Evolutionary conservation across 345 rosid species (phyloP).

Genomic region (Pugionium cornutum): DNA sequence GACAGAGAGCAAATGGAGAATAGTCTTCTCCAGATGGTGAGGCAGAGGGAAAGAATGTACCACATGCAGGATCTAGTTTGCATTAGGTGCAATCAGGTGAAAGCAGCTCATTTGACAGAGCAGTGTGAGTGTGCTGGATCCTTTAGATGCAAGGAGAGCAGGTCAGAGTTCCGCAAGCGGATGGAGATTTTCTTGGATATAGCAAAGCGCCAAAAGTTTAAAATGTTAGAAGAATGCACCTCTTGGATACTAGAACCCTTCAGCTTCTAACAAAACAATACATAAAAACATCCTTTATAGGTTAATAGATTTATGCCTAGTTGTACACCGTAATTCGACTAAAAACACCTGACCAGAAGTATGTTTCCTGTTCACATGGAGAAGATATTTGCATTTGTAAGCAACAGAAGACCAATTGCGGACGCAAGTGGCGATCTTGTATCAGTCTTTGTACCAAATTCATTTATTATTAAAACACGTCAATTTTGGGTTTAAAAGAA

Average conservation of each 20-base stretch:
- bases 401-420: not conserved
- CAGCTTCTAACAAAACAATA: slow-evolving; percentile 21
- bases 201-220: slow-evolving; percentile 63
- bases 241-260: slow-evolving; percentile 60
- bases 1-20: slow-evolving; percentile 78
- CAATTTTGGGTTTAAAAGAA: not conserved
- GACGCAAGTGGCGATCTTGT: not conserved
- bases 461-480: not conserved
- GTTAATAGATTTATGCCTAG: slow-evolving; percentile 22
- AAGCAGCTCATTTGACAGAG: slow-evolving; percentile 80
- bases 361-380: not conserved
- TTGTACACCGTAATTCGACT: slow-evolving; percentile 1
- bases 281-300: slow-evolving; percentile 4
- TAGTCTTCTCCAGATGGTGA: slow-evolving; percentile 76
- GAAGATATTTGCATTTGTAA: not conserved
- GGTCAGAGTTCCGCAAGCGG: slow-evolving; percentile 57
- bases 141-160: slow-evolving; percentile 68
- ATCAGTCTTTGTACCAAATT: not conserved
- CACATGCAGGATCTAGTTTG: slow-evolving; percentile 89
- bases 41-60: slow-evolving; percentile 77
- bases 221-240: slow-evolving; percentile 57
- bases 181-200: slow-evolving; percentile 73
- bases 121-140: slow-evolving; percentile 87
- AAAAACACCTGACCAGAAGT: not conserved
- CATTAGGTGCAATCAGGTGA: slow-evolving; percentile 82